Evolutionary conservation across 73 alveolate genomes (phyloP).

Genomic region (Paramecium tetraurelia): DNA sequence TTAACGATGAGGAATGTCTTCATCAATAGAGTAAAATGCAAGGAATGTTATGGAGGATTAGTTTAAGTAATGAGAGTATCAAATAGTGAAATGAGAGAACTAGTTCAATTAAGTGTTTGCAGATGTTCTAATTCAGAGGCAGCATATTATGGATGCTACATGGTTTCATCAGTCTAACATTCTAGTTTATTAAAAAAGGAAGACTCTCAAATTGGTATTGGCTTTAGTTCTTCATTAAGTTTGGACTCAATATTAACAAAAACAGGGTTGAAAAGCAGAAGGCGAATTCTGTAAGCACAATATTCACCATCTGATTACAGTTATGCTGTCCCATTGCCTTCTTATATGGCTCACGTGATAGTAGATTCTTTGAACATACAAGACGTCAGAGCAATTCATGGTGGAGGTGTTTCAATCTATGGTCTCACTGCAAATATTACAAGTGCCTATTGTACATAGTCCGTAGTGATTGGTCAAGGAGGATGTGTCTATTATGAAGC

Average conservation of each 20-base stretch:
- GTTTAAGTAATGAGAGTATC: slow-evolving; percentile 12
- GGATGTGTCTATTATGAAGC: slow-evolving; percentile 35
- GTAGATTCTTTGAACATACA: not conserved
- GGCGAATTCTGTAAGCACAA: not conserved
- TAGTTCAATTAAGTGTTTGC: not conserved
- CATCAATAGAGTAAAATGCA: not conserved
- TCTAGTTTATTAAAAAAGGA: not conserved
- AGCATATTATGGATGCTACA: slow-evolving; percentile 28
- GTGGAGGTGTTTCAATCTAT: not conserved
- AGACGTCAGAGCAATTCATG: not conserved
- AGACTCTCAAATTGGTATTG: not conserved
- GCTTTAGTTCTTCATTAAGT: not conserved
- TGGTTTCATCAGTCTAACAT: not conserved
- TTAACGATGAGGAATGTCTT: not conserved
- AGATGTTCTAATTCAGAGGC: slow-evolving; percentile 29
- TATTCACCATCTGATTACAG: not conserved
- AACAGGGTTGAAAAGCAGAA: slow-evolving; percentile 5
- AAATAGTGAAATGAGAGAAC: not conserved
- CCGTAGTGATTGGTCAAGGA: not conserved
- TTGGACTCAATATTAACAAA: not conserved
- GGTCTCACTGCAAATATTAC: slow-evolving; percentile 36
- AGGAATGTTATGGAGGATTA: slow-evolving; percentile 27
- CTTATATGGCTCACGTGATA: not conserved
- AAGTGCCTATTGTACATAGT: not conserved
- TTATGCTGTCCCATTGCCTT: not conserved